Percentiles rank a stretch among this genome's conserved stretches.
Conservation (phyloP, 1,284 basidiomycete species). For the Ustilago cynodontis region DNA sequence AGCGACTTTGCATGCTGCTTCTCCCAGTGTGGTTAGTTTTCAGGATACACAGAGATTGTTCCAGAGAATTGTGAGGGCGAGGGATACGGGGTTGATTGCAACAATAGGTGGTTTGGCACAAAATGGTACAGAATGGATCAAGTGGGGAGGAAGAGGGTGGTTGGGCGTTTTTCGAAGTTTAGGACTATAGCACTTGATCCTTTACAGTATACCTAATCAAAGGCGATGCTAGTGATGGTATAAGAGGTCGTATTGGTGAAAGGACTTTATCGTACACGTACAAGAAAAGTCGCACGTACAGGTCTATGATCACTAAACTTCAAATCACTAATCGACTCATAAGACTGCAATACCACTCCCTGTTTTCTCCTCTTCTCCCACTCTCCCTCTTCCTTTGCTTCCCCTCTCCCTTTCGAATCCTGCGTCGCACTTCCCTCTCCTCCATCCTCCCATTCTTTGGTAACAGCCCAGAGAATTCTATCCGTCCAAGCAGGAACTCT, state of each 20-base stretch:
- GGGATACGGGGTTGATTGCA: constrained; percentile 17
- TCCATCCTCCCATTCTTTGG: constrained; percentile 40
- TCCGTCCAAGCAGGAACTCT: constrained; percentile 92
- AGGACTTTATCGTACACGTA: constrained; percentile 30
- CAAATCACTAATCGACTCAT: constrained; percentile 31
- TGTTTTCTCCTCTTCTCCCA: constrained; percentile 11
- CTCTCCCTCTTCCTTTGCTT: neutral
- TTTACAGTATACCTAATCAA: no score
- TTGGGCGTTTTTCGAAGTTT: constrained; percentile 35
- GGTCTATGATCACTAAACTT: constrained; percentile 53
- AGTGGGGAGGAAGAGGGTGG: constrained; percentile 48
- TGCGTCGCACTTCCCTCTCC: constrained; percentile 1
- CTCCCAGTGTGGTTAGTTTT: neutral
- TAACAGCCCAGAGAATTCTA: constrained; percentile 76
- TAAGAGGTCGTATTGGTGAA: no score
- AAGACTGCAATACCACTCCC: constrained; percentile 37
- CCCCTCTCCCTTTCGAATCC: neutral
- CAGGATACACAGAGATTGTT: constrained; percentile 22
- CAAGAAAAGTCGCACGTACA: constrained; percentile 44
- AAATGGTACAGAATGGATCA: constrained; percentile 16
- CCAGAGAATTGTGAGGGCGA: constrained; percentile 7
- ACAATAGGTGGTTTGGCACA: neutral
- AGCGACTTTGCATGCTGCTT: constrained; percentile 34
- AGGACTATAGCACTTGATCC: constrained; percentile 29
- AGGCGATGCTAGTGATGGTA: no score